Percentiles rank a stretch among this genome's conserved stretches.
Evolutionary conservation across 2,329 filamentous ascomycete genomes (phyloP).

Genomic region (Monilinia polystroma): DNA sequence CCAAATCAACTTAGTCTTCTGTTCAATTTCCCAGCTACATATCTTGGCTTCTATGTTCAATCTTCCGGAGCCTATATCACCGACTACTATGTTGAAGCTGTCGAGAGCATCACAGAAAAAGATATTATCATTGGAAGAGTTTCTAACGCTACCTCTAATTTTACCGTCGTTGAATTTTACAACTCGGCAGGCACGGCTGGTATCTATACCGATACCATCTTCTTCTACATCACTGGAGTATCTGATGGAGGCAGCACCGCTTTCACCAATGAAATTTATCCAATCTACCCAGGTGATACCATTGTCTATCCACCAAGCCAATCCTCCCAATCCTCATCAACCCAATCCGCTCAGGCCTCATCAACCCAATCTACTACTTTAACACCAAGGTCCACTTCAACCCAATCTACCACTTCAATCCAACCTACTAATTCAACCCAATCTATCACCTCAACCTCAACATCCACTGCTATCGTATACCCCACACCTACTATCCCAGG

Average conservation of each 20-base stretch:
- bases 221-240: neutral
- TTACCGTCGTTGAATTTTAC: conserved; percentile 9
- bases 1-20: neutral
- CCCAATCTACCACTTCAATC: no score
- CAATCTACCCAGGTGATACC: conserved; percentile 6
- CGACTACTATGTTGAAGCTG: conserved; percentile 18
- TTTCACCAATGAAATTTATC: conserved; percentile 8
- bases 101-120: neutral
- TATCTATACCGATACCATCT: neutral
- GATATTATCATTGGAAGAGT: conserved; percentile 6
- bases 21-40: neutral
- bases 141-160: conserved; percentile 8
- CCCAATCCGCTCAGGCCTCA: no score
- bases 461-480: neutral
- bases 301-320: conserved; percentile 7
- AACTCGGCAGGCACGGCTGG: neutral
- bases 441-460: neutral
- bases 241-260: neutral
- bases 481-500: neutral
- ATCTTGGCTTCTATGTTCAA: conserved; percentile 10
- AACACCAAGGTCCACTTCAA: no score
- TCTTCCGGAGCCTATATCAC: conserved; percentile 14
- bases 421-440: neutral
- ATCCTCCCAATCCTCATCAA: no score
- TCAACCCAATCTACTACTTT: no score